These are phyloP conservation scores for Picea abies DNA, from an alignment of 83 land plant species.

Conservation along the genomic window DNA sequence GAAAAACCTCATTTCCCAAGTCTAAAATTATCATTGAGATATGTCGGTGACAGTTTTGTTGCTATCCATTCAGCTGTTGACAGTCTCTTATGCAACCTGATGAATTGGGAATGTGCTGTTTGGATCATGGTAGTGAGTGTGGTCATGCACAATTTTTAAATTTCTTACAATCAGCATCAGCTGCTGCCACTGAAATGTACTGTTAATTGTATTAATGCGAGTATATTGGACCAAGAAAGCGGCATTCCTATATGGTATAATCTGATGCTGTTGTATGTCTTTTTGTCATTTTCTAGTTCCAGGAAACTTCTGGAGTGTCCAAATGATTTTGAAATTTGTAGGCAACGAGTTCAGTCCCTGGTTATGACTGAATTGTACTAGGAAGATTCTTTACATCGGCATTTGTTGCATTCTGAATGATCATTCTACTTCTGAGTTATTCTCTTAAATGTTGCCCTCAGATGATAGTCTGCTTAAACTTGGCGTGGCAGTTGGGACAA, in stretches of 20 bases:
- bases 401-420: too few species aligned
- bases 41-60: background rate
- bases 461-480: background rate
- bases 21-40: background rate
- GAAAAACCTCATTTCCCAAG: background rate
- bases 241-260: constrained; percentile 3
- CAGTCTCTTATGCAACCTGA: too few species aligned
- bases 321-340: background rate
- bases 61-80: too few species aligned
- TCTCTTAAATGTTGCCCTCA: background rate
- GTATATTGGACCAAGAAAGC: background rate
- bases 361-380: background rate
- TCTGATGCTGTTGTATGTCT: background rate
- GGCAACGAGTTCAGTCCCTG: background rate
- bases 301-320: too few species aligned
- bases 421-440: background rate
- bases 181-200: background rate
- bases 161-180: too few species aligned
- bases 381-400: background rate
- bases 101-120: background rate
- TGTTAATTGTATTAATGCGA: constrained; percentile 1
- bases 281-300: background rate
- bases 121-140: constrained; percentile 1
- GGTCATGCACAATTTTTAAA: background rate
- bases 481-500: background rate